Evolutionary conservation across 495 filamentous ascomycete species (phyloP), one percentile per base, ranked within the genome.

Genomic region (Penicillium malachiteum): DNA sequence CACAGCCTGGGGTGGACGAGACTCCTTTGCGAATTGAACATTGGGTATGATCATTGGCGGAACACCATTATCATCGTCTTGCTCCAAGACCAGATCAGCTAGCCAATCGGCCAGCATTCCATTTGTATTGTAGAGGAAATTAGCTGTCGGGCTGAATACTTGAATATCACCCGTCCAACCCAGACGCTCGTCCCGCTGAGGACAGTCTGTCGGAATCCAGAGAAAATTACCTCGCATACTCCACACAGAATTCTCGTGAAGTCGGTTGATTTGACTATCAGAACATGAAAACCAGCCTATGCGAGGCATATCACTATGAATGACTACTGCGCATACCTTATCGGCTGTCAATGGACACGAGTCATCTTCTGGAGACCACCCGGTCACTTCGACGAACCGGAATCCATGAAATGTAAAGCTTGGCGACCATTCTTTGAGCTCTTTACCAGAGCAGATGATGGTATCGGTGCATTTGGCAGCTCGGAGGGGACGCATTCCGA

Each of bases 391-490:
- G 12, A 75, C 78, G 47, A 77, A 84, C 10, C 81, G 73, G 45
- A 83, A 84, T 0, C 81, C 81, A 48, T 84, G 80, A 44, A 78
- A 84, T 3, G 81, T 83, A 60, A 77, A 83, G 14, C 14, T 77
- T 63, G 14, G 71, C 65, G 55, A 61, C 48, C 69, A 72, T 2
- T 63, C 62, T 5, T 21, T 44, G 16, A 60, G 52, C 16, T 64
- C 57, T 13, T 56, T 9, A 0, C 54, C 58, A 11, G 52, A 43
- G 8, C 34, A 64, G 3, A 70, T 72, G 7, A 78, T 37, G 6
- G 55, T 35, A 54, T 81, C 78, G 7, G 56, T 71, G 26, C 69
- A 67, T 45, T 69, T 71, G 5, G 76, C 76, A 5, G 54, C 42
- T 45, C 78, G 65, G 6, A 84, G 66, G 0, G 81, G 80, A 0